Base-by-base conservation (phyloP, 192 early-diverging fungal species). In the Dissophora globulifera region DNA sequence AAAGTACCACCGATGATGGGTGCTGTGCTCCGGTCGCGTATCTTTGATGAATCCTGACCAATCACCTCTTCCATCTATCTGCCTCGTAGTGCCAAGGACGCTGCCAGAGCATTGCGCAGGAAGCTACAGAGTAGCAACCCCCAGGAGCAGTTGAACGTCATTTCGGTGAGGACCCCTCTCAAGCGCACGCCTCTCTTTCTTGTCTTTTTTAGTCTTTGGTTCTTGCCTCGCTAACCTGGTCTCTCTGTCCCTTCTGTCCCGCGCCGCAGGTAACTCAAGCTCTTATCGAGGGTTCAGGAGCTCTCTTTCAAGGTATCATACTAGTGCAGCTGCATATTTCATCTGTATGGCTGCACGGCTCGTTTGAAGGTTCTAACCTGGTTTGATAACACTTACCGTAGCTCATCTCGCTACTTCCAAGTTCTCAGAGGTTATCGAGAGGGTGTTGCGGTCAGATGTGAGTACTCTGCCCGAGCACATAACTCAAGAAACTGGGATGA, bases 101-200 rank as follows among this genome's bases (percentile, higher is more conserved):
- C 68, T 12, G 58, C 46, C 5, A 71, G 60, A 42, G 51, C 59
- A 4, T 31, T 71, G 50, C 50, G 68, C 19, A 71, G 62, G 53
- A 71, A 62, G 46, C 60, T 71, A 15, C 68, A 59, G 12, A 16
- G 46, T 17, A 59, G 68, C 40, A 31, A 17, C 31, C 50, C 71
- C 22, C 71, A 75, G 31, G 53, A 75, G 32, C 71, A 75, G 31
- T 53, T 75, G 56, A 75, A 75, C 29, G 56, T 58, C n/a, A 60
- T 75, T 20, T 49, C 62, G 26, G 58, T 60, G 35, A 32, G 58
- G 46, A 13, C n/a, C n/a, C n/a, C n/a, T n/a, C n/a, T n/a, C n/a
- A n/a, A n/a, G n/a, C n/a, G n/a, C n/a, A n/a, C n/a, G n/a, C n/a
- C n/a, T n/a, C n/a, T n/a, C n/a, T n/a, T n/a, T n/a, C n/a, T n/a